phyloP scores from a whole-genome alignment of 192 early-diverging fungal species.

The Linnemannia zychae region DNA sequence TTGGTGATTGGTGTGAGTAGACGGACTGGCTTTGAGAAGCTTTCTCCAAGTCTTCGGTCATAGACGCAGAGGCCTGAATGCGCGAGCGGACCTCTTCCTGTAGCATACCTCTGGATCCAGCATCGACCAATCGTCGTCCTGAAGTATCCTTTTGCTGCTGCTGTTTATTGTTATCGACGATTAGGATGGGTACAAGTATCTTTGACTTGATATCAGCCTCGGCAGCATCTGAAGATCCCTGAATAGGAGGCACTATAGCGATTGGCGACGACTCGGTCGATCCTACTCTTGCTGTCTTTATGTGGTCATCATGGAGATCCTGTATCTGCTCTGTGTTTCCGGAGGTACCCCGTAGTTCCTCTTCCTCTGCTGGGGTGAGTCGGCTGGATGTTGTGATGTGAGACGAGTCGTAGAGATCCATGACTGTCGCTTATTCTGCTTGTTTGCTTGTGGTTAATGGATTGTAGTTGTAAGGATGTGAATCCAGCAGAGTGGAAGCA shows the following conservation, averaged over 20 bases:
- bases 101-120: not conserved
- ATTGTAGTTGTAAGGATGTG: not conserved
- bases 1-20: not conserved
- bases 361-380: slow-evolving; percentile 23
- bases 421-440: not conserved
- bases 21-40: not conserved
- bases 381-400: slow-evolving; percentile 29
- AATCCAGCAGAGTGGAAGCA: not conserved
- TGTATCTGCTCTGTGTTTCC: not conserved
- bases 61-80: slow-evolving; percentile 2
- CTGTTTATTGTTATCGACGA: not conserved
- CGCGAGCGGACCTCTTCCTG: not conserved
- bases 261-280: not conserved
- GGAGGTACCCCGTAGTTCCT: slow-evolving; percentile 13
- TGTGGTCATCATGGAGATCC: not conserved
- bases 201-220: not conserved
- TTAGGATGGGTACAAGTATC: not conserved
- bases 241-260: not conserved
- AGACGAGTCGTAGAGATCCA: slow-evolving; percentile 22
- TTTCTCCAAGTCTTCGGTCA: not conserved
- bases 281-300: not conserved
- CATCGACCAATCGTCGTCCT: not conserved
- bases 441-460: not conserved
- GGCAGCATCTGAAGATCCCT: not conserved
- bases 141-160: not conserved